phyloP scores from a whole-genome alignment of 208 protist species.

The Cochliopodium minus region DNA sequence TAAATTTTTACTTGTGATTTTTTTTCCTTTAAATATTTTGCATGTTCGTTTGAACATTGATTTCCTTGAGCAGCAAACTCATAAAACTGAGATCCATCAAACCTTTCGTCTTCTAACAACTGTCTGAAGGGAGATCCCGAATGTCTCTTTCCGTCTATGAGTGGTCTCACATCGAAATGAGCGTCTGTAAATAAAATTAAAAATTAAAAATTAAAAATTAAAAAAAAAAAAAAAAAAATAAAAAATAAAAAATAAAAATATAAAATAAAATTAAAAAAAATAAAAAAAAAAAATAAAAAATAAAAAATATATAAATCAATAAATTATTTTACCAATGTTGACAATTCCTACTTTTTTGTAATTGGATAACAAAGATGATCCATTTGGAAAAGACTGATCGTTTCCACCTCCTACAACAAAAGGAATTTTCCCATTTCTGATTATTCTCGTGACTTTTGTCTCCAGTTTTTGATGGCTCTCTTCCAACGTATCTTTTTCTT shows the following conservation, averaged over 20 bases:
- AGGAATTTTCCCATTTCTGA: constrained; percentile 22
- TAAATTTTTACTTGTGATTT: constrained; percentile 21
- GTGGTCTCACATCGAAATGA: constrained; percentile 47
- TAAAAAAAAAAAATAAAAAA: no score
- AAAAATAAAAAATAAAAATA: no score
- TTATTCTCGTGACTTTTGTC: constrained; percentile 17
- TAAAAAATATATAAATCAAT: no score
- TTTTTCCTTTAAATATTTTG: constrained; percentile 29
- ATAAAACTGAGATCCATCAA: constrained; percentile 30
- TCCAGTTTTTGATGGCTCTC: constrained; percentile 25
- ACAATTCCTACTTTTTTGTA: constrained; percentile 30
- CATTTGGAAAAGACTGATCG: constrained; percentile 45
- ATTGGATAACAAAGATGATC: neutral
- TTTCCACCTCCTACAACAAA: constrained; percentile 56
- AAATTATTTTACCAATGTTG: no score
- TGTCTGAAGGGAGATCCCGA: constrained; percentile 45
- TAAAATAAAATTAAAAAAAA: no score
- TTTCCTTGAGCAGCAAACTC: constrained; percentile 49
- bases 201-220: no score
- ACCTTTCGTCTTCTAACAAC: constrained; percentile 28
- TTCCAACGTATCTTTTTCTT: constrained; percentile 23
- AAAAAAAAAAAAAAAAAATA: no score
- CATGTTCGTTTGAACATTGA: constrained; percentile 39
- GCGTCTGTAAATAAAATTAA: no score
- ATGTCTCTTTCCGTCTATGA: constrained; percentile 27